A percentile compares a stretch with the other conserved stretches of the same genome.
Evolutionary conservation across 306 rosid genomes (phyloP).

Genomic region (Quercus robur): DNA sequence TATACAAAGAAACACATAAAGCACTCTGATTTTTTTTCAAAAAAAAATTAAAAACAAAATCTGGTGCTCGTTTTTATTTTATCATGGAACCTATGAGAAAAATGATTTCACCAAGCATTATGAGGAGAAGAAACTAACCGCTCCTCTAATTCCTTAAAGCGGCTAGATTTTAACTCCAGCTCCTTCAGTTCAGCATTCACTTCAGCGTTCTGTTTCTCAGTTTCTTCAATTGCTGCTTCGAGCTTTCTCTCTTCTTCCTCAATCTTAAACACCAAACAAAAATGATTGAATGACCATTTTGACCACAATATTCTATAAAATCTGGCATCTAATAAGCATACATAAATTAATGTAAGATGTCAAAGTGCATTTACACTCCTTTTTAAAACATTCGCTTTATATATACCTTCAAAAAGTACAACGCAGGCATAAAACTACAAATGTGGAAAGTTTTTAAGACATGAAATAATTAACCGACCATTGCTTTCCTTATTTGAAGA

Average conservation of each 20-base stretch:
- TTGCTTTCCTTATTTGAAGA: neutral
- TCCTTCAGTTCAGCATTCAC: constrained; percentile 80
- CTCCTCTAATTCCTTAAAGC: constrained; percentile 88
- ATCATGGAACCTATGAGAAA: neutral
- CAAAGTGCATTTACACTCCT: neutral
- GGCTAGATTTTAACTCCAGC: constrained; percentile 71
- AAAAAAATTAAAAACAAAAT: neutral
- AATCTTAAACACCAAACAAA: constrained; percentile 46
- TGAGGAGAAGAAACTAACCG: constrained; percentile 47
- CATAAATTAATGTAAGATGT: neutral
- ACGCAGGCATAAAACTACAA: neutral
- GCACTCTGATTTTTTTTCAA: neutral
- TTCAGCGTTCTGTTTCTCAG: constrained; percentile 70
- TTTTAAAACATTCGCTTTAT: neutral
- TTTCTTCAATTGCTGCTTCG: constrained; percentile 82
- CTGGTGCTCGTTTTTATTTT: constrained; percentile 7
- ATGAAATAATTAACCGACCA: neutral
- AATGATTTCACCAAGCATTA: neutral
- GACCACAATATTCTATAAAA: constrained; percentile 19
- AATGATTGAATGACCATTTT: constrained; percentile 26
- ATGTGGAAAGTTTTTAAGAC: neutral
- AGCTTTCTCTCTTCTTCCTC: constrained; percentile 95
- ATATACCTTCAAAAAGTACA: neutral
- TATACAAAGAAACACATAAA: constrained; percentile 4
- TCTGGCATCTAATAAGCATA: neutral